These are phyloP conservation scores for Fusarium heterosporum DNA, from an alignment of 2,329 filamentous ascomycete genomes.

Conservation along the genomic window DNA sequence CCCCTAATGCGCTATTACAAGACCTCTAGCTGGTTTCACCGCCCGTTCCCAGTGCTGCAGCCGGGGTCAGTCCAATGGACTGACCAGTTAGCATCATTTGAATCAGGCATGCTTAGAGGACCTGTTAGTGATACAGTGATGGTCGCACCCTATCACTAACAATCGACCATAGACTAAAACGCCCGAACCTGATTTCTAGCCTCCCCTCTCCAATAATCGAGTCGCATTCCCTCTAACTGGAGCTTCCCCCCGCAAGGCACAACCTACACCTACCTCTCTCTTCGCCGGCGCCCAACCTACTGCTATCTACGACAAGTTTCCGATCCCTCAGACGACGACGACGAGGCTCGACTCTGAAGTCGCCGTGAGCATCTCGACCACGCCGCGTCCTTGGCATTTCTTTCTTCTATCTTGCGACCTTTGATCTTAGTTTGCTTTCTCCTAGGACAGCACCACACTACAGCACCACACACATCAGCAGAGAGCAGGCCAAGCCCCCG, in stretches of 20 bases:
- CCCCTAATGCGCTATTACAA: constrained; percentile 35
- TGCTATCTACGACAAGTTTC: constrained; percentile 33
- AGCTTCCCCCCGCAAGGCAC: constrained; percentile 47
- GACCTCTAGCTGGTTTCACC: constrained; percentile 37
- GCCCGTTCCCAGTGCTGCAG: constrained; percentile 30
- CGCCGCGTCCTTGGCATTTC: constrained; percentile 38
- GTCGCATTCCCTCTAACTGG: constrained; percentile 38
- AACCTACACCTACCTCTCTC: constrained; percentile 36
- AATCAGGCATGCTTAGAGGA: constrained; percentile 2
- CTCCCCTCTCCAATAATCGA: constrained; percentile 43
- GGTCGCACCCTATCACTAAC: constrained; percentile 23
- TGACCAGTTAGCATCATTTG: constrained; percentile 17
- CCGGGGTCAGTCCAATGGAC: constrained; percentile 21
- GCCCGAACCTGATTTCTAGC: constrained; percentile 14
- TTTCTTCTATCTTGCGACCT: constrained; percentile 18
- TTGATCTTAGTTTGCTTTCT: constrained; percentile 17
- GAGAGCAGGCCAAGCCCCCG: constrained; percentile 26
- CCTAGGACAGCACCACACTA: constrained; percentile 12
- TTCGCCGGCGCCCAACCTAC: constrained; percentile 44
- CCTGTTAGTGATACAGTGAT: constrained; percentile 24
- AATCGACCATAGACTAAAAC: constrained; percentile 7
- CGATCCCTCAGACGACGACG: constrained; percentile 41
- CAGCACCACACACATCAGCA: constrained; percentile 36
- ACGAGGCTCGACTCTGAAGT: constrained; percentile 42
- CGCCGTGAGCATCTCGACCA: constrained; percentile 40